phyloP scores from a whole-genome alignment of 2,329 filamentous ascomycete genomes.

The Aspergillus costaricaensis region DNA sequence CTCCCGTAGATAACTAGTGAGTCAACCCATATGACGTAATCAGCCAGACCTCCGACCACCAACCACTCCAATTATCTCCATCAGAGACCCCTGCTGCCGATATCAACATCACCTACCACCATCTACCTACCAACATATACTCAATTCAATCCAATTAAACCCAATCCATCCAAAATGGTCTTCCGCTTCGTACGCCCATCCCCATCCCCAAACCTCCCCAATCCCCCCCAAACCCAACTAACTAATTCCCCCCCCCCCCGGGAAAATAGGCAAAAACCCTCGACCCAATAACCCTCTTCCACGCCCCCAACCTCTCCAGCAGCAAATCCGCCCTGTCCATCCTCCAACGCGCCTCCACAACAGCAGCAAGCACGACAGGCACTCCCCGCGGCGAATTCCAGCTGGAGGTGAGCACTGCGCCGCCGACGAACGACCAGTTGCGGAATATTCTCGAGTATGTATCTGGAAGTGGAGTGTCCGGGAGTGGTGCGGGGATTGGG shows the following conservation, averaged over 20 bases:
- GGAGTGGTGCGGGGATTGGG: conserved; percentile 57
- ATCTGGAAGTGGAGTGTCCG: conserved; percentile 15
- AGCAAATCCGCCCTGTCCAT: conserved; percentile 73
- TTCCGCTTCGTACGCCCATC: conserved; percentile 25
- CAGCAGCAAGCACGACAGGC: conserved; percentile 70
- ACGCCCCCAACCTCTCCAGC: conserved; percentile 71
- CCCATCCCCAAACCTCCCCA: neutral
- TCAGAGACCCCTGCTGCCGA: conserved; percentile 7
- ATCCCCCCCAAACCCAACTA: neutral
- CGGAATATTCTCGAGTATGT: conserved; percentile 78
- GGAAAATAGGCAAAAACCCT: conserved; percentile 69
- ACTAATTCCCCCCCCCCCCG: neutral
- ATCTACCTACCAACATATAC: neutral
- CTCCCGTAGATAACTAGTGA: neutral
- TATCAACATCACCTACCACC: neutral
- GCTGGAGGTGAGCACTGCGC: conserved; percentile 76
- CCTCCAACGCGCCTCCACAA: conserved; percentile 77
- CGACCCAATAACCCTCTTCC: conserved; percentile 95
- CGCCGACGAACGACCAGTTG: conserved; percentile 80
- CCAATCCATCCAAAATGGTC: conserved; percentile 22
- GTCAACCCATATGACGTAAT: conserved; percentile 16
- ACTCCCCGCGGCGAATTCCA: conserved; percentile 78
- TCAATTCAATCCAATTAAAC: neutral
- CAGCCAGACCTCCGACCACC: conserved; percentile 1
- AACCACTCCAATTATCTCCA: neutral